Conservation (phyloP, 108 stramenopile species). For the Schizochytrium sp. region DNA sequence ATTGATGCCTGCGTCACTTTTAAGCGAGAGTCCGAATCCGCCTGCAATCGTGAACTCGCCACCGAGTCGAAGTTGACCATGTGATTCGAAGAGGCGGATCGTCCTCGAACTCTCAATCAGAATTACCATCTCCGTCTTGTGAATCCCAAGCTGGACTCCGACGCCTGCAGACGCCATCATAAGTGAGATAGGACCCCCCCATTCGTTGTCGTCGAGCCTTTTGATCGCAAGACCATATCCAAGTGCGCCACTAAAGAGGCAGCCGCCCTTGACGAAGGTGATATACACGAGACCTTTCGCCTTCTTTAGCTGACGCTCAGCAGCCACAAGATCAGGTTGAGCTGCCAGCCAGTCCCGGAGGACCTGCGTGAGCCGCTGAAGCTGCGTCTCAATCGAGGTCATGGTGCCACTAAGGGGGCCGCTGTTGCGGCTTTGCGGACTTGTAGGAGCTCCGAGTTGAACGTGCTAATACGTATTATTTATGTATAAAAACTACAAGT, state of each 20-base stretch:
- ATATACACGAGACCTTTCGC: slow-evolving; percentile 49
- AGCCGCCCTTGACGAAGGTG: slow-evolving; percentile 31
- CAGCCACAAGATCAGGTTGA: slow-evolving; percentile 21
- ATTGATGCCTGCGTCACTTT: slow-evolving; percentile 44
- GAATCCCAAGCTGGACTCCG: slow-evolving; percentile 23
- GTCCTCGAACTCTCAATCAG: neutral
- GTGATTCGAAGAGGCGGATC: slow-evolving; percentile 53
- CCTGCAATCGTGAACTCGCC: slow-evolving; percentile 20
- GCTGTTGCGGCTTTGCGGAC: neutral
- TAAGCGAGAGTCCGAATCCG: slow-evolving; percentile 37
- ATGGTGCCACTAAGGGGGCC: neutral
- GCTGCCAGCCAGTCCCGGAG: slow-evolving; percentile 22
- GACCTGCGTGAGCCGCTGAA: slow-evolving; percentile 34
- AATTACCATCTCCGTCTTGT: slow-evolving; percentile 36
- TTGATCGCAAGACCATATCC: slow-evolving; percentile 40
- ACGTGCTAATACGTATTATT: neutral
- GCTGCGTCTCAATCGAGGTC: slow-evolving; percentile 33
- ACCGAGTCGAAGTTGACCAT: slow-evolving; percentile 56
- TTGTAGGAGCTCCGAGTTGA: neutral
- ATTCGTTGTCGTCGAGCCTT: slow-evolving; percentile 29
- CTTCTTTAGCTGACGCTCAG: slow-evolving; percentile 30
- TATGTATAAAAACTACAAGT: neutral
- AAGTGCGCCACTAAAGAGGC: slow-evolving; percentile 34
- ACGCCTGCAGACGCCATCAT: slow-evolving; percentile 21
- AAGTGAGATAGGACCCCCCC: slow-evolving; percentile 54